A percentile compares a stretch with the other conserved stretches of the same genome.
Conservation (phyloP, 768 basidiomycete genomes). For the Mycena alexandri region DNA sequence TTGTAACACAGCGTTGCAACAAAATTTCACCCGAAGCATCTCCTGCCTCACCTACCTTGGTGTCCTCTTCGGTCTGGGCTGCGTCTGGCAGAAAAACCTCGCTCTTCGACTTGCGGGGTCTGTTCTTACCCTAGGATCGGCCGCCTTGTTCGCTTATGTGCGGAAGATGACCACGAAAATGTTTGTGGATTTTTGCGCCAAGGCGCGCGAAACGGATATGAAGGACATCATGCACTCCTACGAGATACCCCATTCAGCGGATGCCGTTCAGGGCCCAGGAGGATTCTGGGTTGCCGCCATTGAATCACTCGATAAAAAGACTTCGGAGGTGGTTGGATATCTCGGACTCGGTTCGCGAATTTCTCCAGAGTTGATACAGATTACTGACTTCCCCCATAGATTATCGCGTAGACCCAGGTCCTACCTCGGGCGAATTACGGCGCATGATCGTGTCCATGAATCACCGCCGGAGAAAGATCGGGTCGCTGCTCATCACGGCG, state of each 20-base stretch:
- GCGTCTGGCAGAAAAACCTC: background rate
- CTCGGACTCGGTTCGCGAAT: slow-evolving; percentile 38
- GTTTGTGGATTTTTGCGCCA: slow-evolving; percentile 17
- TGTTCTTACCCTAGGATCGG: background rate
- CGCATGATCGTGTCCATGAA: slow-evolving; percentile 38
- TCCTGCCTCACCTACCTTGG: slow-evolving; percentile 12
- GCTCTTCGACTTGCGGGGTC: background rate
- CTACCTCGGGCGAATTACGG: slow-evolving; percentile 34
- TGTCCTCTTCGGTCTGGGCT: background rate
- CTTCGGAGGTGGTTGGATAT: slow-evolving; percentile 38
- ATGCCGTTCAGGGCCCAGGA: slow-evolving; percentile 26
- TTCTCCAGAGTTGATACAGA: background rate
- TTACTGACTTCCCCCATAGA: slow-evolving; percentile 11
- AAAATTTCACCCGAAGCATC: slow-evolving; percentile 1
- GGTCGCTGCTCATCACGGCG: slow-evolving; percentile 31
- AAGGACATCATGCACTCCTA: slow-evolving; percentile 30
- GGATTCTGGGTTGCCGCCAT: slow-evolving; percentile 44
- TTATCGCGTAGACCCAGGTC: slow-evolving; percentile 8
- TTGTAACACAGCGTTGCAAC: slow-evolving; percentile 6
- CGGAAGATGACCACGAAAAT: background rate
- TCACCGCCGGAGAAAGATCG: slow-evolving; percentile 38
- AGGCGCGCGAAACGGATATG: slow-evolving; percentile 24
- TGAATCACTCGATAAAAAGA: slow-evolving; percentile 25
- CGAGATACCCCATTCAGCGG: slow-evolving; percentile 20
- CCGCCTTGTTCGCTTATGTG: background rate